These are phyloP conservation scores for Oryza coarctata DNA, from an alignment of 176 grass and related monocot genomes.

Conservation along the genomic window DNA sequence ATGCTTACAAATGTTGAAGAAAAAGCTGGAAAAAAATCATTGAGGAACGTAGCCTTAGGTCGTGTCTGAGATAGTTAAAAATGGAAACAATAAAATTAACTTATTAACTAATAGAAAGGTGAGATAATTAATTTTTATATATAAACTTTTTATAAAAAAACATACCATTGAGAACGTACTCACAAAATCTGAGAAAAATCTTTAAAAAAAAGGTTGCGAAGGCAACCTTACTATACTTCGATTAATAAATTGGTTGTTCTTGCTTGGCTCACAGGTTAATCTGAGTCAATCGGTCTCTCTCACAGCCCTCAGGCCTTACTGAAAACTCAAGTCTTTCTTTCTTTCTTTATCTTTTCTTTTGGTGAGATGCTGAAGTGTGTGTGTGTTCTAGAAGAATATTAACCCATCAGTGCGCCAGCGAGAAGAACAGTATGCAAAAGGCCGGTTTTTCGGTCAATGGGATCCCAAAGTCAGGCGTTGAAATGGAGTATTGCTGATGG, in stretches of 20 bases:
- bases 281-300: not conserved
- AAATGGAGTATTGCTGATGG: not conserved
- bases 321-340: not conserved
- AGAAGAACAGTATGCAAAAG: not conserved
- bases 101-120: no score
- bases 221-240: not conserved
- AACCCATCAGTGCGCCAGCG: not conserved
- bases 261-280: not conserved
- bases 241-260: not conserved
- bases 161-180: no score
- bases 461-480: not conserved
- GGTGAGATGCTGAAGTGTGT: not conserved
- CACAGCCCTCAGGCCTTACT: not conserved
- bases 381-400: constrained; percentile 19
- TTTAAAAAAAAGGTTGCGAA: no score
- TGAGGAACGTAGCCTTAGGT: no score
- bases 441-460: not conserved
- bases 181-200: no score
- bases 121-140: no score
- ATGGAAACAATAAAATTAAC: no score
- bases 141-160: no score
- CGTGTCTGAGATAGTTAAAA: no score
- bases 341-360: not conserved
- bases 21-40: no score
- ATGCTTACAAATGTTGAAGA: no score